A percentile compares a stretch with the other conserved stretches of the same genome.
Evolutionary conservation across 164 flowering plant species (phyloP).

Genomic region (Malania oleifera): DNA sequence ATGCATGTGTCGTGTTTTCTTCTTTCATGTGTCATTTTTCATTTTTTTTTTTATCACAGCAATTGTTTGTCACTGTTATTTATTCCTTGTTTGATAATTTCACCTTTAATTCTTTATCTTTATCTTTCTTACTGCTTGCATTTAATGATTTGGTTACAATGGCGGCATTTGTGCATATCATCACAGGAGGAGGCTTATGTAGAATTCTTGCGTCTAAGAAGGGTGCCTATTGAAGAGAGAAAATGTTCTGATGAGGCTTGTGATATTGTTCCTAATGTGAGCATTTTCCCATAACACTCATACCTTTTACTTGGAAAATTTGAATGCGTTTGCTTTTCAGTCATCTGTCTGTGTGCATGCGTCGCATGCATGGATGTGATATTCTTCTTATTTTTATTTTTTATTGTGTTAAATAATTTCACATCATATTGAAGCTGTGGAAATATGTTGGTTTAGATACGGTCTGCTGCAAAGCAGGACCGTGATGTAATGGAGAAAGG

Average conservation of each 20-base stretch:
- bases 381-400: not conserved
- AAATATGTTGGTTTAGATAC: not conserved
- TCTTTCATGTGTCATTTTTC: too few relatives aligned
- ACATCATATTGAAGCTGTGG: not conserved
- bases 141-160: not conserved
- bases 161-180: not conserved
- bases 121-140: not conserved
- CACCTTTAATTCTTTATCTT: not conserved
- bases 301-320: too few relatives aligned
- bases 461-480: not conserved
- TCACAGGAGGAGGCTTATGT: conserved; percentile 3
- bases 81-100: not conserved
- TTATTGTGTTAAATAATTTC: not conserved
- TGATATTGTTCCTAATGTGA: conserved; percentile 3
- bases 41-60: too few relatives aligned
- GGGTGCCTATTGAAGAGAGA: not conserved
- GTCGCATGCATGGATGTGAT: not conserved
- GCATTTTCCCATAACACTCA: not conserved
- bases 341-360: too few relatives aligned
- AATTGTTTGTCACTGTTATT: too few relatives aligned
- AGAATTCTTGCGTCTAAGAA: conserved; percentile 1
- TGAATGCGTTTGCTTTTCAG: too few relatives aligned
- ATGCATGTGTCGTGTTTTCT: too few relatives aligned
- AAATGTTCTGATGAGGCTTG: not conserved
- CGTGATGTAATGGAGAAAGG: conserved; percentile 8